Evolutionary conservation across 192 early-diverging fungal species (phyloP).

Genomic region (Backusella sp.): DNA sequence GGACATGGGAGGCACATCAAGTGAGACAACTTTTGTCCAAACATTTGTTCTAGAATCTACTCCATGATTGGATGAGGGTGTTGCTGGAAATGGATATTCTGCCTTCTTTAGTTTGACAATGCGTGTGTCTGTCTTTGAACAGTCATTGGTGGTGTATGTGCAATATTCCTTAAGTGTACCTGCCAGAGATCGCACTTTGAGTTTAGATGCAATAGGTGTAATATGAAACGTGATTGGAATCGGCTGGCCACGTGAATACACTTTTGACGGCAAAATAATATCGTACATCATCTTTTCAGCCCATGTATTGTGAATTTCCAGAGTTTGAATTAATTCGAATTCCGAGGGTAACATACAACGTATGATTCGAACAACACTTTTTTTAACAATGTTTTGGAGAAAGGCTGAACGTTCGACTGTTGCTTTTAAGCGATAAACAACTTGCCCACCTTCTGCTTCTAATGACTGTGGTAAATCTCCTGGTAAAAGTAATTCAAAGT

Average conservation of each 20-base stretch:
- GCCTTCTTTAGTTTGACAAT: conserved; percentile 1
- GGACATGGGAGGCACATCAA: conserved; percentile 21
- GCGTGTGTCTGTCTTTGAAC: conserved; percentile 26
- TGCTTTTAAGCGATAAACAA: conserved; percentile 53
- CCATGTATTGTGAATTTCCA: conserved; percentile 60
- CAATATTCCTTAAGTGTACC: conserved; percentile 57
- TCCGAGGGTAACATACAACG: conserved; percentile 52
- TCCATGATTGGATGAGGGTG: neutral
- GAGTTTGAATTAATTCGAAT: conserved; percentile 47
- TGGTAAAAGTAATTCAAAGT: conserved; percentile 54
- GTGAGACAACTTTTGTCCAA: neutral
- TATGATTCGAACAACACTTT: conserved; percentile 38
- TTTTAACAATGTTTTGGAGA: conserved; percentile 44
- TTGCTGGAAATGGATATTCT: neutral
- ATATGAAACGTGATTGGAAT: conserved; percentile 51
- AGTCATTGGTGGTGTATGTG: conserved; percentile 39
- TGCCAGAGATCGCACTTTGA: conserved; percentile 44
- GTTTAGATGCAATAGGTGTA: conserved; percentile 44
- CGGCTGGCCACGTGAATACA: conserved; percentile 50
- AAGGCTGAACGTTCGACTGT: conserved; percentile 53
- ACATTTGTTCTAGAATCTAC: neutral
- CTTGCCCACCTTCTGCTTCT: conserved; percentile 44
- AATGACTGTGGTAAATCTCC: conserved; percentile 63
- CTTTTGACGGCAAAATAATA: conserved; percentile 50
- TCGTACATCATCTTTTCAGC: conserved; percentile 57